These are phyloP conservation scores for Rhodotorula toruloides DNA, from an alignment of 768 basidiomycete species.

Conservation along the genomic window DNA sequence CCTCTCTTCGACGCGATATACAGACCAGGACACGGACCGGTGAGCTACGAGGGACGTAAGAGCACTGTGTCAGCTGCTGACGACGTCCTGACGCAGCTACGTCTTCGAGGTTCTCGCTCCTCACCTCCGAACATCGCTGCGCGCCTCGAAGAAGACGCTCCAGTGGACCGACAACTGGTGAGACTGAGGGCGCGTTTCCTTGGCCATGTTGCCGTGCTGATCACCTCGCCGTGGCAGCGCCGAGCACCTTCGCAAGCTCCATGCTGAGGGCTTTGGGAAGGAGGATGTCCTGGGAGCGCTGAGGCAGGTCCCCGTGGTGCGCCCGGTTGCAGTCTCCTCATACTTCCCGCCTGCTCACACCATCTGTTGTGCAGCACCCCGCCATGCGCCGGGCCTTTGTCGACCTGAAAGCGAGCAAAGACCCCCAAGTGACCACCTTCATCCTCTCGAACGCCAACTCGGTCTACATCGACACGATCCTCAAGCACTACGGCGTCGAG, in stretches of 20 bases:
- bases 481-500: conserved; percentile 72
- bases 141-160: conserved; percentile 55
- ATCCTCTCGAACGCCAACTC: conserved; percentile 91
- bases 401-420: conserved; percentile 60
- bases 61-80: conserved; percentile 41
- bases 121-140: conserved; percentile 75
- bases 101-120: conserved; percentile 75
- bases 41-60: too few species aligned
- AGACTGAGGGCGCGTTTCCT: conserved; percentile 42
- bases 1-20: conserved; percentile 46
- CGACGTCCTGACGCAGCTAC: background rate
- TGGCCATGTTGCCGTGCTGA: background rate
- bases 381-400: conserved; percentile 75
- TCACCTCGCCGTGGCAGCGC: conserved; percentile 52
- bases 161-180: conserved; percentile 98
- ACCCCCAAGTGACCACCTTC: conserved; percentile 70
- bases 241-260: conserved; percentile 63
- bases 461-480: conserved; percentile 83
- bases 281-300: conserved; percentile 74
- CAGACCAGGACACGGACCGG: conserved; percentile 94
- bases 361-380: conserved; percentile 67
- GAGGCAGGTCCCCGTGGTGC: conserved; percentile 76
- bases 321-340: conserved; percentile 42
- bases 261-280: conserved; percentile 62
- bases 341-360: background rate